Conservation (phyloP, 306 rosid genomes). For the Styphnolobium japonicum region DNA sequence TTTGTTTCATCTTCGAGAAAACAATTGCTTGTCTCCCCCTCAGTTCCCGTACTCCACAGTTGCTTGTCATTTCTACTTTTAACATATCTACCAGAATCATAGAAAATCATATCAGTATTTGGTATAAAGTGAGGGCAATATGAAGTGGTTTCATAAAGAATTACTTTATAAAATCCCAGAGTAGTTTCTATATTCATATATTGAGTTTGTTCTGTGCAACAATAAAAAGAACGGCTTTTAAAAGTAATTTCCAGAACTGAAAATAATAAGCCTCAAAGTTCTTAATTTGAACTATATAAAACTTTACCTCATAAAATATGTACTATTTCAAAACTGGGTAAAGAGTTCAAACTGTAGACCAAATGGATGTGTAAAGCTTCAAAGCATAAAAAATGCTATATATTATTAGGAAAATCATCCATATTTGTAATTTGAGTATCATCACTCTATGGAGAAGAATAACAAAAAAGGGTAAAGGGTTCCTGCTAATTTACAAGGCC, state of each 20-base stretch:
- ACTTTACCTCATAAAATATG: neutral
- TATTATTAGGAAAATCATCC: neutral
- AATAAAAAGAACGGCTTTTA: neutral
- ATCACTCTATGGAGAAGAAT: neutral
- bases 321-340: neutral
- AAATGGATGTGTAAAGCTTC: neutral
- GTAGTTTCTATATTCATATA: neutral
- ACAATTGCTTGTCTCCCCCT: conserved; percentile 21
- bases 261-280: neutral
- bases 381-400: neutral
- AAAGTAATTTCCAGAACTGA: neutral
- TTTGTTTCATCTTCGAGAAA: conserved; percentile 21
- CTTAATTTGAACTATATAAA: neutral
- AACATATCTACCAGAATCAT: conserved; percentile 55
- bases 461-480: neutral
- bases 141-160: neutral
- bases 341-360: neutral
- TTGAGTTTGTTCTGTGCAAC: neutral
- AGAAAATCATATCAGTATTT: neutral
- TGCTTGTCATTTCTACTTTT: conserved; percentile 78
- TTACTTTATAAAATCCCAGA: neutral
- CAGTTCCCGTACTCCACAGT: conserved; percentile 40
- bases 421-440: neutral
- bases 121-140: neutral
- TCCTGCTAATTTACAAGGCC: neutral